Base-by-base conservation (phyloP, 768 basidiomycete species). In the Xerocomus spinulosus region DNA sequence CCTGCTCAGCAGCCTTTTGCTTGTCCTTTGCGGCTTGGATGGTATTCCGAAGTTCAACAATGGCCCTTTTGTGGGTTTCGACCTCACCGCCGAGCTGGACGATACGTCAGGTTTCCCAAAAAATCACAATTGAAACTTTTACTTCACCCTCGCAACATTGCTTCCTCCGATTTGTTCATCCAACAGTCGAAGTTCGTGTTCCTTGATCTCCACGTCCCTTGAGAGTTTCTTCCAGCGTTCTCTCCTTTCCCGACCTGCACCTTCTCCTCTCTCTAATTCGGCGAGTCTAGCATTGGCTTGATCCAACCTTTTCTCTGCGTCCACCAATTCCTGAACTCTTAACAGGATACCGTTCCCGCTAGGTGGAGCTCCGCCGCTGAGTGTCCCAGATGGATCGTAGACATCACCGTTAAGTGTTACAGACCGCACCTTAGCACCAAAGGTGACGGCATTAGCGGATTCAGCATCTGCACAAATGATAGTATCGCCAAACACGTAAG, bases 371-470 rank as follows among this genome's bases (percentile, higher is more conserved):
- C 96, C 96, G 5, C 96, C 96, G 17, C 85, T 90, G 17, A 99
- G 79, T 0, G 89, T 94, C 7, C 95, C 95, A 8, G 87, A 87
- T 2, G 96, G 95, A 53, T 99, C 96, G 65, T 99, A 98, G 10
- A 96, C 81, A 60, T 98, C 96, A 2, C 96, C 96, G 3, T 91
- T 85, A 18, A 96, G 74, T 7, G 96, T 99, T 39, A 98, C 93
- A 9, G 90, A 93, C 42, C 83, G 83, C 41, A 88, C 82, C 23
- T 67, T 67, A 5, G 65, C 65, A 9, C 80, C 74, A 72, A 97
- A 98, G 0, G 96, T 96, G 35, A 96, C 88, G 0, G 71, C 68
- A 62, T 92, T 91, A 1, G 96, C 96, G 0, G 92, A 76, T 17
- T 84, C 83, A 3, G 92, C 80, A 56, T 95, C 92, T 40, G 84